Conservation (phyloP, 1,284 basidiomycete species). For the Cryptococcus sp. region DNA sequence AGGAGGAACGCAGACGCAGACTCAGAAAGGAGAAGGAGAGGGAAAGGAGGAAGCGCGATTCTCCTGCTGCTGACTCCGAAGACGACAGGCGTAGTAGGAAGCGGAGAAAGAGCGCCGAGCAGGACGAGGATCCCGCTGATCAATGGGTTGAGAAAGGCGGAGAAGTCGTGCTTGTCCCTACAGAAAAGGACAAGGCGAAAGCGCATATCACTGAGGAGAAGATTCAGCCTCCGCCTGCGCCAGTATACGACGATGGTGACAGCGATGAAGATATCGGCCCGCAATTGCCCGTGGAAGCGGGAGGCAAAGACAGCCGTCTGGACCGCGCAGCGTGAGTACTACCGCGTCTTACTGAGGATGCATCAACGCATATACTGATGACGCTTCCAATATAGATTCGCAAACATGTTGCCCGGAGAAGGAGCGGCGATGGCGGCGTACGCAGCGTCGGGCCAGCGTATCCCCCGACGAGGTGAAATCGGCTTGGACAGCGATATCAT, state of each 20-base stretch:
- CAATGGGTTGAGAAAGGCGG: slow-evolving; percentile 43
- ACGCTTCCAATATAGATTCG: slow-evolving; percentile 56
- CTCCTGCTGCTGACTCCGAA: slow-evolving; percentile 5
- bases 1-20: slow-evolving; percentile 59
- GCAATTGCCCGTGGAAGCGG: slow-evolving; percentile 49
- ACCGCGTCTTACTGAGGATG: neutral
- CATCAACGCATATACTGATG: slow-evolving; percentile 5
- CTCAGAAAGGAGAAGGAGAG: slow-evolving; percentile 56
- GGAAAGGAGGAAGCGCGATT: slow-evolving; percentile 56
- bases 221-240: slow-evolving; percentile 2
- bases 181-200: slow-evolving; percentile 23
- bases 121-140: slow-evolving; percentile 56
- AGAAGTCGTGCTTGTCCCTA: slow-evolving; percentile 16
- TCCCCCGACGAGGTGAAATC: slow-evolving; percentile 97
- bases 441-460: slow-evolving; percentile 84
- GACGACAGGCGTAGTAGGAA: slow-evolving; percentile 18
- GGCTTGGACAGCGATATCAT: slow-evolving; percentile 86
- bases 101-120: slow-evolving; percentile 14
- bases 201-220: slow-evolving; percentile 12
- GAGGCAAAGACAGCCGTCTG: slow-evolving; percentile 61
- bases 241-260: slow-evolving; percentile 50
- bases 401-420: slow-evolving; percentile 87
- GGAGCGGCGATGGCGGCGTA: slow-evolving; percentile 96
- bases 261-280: slow-evolving; percentile 74
- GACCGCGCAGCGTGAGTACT: slow-evolving; percentile 58